Conservation (phyloP, 2,329 filamentous ascomycete genomes). For the Colletotrichum eremochloae region DNA sequence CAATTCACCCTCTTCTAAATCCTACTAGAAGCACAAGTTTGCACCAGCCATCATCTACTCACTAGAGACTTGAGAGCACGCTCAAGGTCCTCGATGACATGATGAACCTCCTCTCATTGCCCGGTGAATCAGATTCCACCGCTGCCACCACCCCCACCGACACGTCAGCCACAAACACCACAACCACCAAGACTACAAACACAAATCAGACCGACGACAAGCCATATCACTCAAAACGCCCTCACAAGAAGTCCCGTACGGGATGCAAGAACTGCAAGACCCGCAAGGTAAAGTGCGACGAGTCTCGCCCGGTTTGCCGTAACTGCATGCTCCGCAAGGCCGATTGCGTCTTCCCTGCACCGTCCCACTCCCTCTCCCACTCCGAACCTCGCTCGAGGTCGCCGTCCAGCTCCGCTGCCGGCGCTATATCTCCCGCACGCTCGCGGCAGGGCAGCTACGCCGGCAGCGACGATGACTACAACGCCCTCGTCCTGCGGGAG, state of each 20-base stretch:
- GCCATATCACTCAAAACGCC: constrained; percentile 62
- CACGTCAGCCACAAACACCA: background rate
- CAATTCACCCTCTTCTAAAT: background rate
- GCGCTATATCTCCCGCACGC: constrained; percentile 20
- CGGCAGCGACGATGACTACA: constrained; percentile 35
- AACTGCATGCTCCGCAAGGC: constrained; percentile 63
- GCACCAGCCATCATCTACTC: background rate
- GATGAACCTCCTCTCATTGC: constrained; percentile 30
- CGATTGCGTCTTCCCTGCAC: constrained; percentile 60
- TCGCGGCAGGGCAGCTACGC: constrained; percentile 9
- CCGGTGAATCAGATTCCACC: constrained; percentile 20
- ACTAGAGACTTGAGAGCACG: background rate
- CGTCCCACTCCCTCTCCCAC: constrained; percentile 32
- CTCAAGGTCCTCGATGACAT: constrained; percentile 25
- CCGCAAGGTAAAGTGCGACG: constrained; percentile 69
- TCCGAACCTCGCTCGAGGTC: constrained; percentile 25
- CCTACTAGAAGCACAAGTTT: background rate
- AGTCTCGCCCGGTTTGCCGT: constrained; percentile 63
- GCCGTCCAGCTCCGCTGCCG: constrained; percentile 25
- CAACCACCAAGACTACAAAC: background rate
- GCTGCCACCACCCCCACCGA: background rate
- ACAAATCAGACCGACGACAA: constrained; percentile 30
- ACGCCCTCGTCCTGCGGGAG: constrained; percentile 43
- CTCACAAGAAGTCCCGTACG: constrained; percentile 67
- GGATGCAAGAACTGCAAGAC: constrained; percentile 69